Evolutionary conservation across 495 filamentous ascomycete genomes (phyloP).

Genomic region (Acidomyces sp.): DNA sequence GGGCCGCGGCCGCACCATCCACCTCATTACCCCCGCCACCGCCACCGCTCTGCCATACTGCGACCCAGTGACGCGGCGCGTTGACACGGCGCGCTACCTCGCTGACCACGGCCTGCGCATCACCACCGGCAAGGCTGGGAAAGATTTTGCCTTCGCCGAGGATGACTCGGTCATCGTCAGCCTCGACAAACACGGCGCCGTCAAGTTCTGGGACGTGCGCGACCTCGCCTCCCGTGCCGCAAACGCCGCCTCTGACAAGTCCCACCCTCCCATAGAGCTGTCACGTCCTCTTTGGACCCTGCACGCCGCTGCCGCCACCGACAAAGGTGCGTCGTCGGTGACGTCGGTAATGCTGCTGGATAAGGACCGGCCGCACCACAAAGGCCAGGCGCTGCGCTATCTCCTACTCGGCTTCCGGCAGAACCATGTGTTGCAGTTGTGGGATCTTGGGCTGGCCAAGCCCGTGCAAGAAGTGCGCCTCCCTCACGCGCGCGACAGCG

Average conservation of each 20-base stretch:
- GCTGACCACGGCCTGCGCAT: slow-evolving; percentile 78
- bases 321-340: slow-evolving; percentile 72
- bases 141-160: slow-evolving; percentile 94
- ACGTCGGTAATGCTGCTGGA: slow-evolving; percentile 93
- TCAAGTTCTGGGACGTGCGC: slow-evolving; percentile 94
- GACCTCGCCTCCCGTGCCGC: slow-evolving; percentile 51
- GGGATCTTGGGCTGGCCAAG: slow-evolving; percentile 92
- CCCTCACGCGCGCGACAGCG: slow-evolving; percentile 90
- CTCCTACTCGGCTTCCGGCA: slow-evolving; percentile 96
- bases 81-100: slow-evolving; percentile 75
- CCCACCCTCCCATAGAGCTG: slow-evolving; percentile 52
- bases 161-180: slow-evolving; percentile 91
- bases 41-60: slow-evolving; percentile 55
- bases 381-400: slow-evolving; percentile 76
- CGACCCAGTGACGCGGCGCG: slow-evolving; percentile 51
- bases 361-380: slow-evolving; percentile 80
- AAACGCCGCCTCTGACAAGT: slow-evolving; percentile 32
- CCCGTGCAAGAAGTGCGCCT: slow-evolving; percentile 94
- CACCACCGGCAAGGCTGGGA: slow-evolving; percentile 91
- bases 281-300: slow-evolving; percentile 47
- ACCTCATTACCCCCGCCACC: slow-evolving; percentile 72
- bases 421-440: slow-evolving; percentile 96
- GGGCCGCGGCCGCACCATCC: slow-evolving; percentile 87
- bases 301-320: slow-evolving; percentile 9
- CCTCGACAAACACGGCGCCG: slow-evolving; percentile 84